Conservation (phyloP, 2,329 filamentous ascomycete species). For the Colletotrichum sp. region DNA sequence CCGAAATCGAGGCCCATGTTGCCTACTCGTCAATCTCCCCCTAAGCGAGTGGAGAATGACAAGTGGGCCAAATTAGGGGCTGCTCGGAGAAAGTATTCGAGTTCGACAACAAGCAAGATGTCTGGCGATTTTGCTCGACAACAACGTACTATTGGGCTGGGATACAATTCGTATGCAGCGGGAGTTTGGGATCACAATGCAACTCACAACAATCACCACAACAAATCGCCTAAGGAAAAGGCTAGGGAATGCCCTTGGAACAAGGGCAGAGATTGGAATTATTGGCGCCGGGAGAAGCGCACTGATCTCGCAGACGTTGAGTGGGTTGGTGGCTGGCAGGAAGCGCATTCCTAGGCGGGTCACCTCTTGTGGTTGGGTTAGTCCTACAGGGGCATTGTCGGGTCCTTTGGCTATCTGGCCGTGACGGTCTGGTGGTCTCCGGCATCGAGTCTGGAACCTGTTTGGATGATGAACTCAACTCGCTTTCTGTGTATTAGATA, state of each 20-base stretch:
- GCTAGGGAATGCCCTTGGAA: constrained; percentile 60
- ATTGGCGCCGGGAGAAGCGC: constrained; percentile 66
- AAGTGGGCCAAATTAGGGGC: constrained; percentile 92
- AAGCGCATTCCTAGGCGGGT: constrained; percentile 47
- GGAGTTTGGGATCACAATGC: constrained; percentile 54
- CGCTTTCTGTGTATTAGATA: constrained; percentile 71
- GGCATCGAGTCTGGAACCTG: neutral
- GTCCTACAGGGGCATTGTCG: constrained; percentile 21
- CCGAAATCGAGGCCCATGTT: constrained; percentile 27
- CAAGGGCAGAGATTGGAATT: constrained; percentile 64
- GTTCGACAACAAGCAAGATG: constrained; percentile 55
- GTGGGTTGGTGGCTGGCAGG: constrained; percentile 94
- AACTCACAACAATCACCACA: constrained; percentile 38
- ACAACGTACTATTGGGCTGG: constrained; percentile 54
- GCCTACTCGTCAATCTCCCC: constrained; percentile 62
- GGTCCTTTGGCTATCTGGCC: neutral
- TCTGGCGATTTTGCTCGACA: constrained; percentile 51
- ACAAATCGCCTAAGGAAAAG: constrained; percentile 50
- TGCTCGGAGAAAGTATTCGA: constrained; percentile 72
- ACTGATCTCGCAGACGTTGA: constrained; percentile 80
- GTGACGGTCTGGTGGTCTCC: neutral
- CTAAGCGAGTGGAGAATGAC: constrained; percentile 70
- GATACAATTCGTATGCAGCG: constrained; percentile 52
- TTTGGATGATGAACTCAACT: constrained; percentile 51
- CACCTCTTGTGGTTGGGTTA: constrained; percentile 68